Conservation (phyloP, 2,329 filamentous ascomycete species). For the Mycosphaerelloides madeirae region DNA sequence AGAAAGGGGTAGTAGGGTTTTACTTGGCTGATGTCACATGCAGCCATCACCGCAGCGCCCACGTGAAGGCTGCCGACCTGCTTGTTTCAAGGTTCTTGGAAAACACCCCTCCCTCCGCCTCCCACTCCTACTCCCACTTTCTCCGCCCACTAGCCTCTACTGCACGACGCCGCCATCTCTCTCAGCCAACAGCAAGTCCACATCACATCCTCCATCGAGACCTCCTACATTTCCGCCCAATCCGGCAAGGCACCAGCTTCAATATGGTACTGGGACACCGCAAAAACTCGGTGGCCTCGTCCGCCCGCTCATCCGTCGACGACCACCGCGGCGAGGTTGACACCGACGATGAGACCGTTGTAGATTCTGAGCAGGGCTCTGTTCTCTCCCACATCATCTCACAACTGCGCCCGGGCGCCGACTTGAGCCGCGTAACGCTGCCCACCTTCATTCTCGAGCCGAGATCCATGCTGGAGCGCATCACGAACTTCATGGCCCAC, state of each 20-base stretch:
- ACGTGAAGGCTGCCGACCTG: too few relatives aligned
- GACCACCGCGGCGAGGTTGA: conserved; percentile 37
- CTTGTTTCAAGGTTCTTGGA: neutral
- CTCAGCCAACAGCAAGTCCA: too few relatives aligned
- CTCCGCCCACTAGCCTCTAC: too few relatives aligned
- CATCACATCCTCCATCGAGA: too few relatives aligned
- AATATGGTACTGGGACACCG: conserved; percentile 48
- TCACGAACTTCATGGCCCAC: conserved; percentile 99
- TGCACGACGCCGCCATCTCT: too few relatives aligned
- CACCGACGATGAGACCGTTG: conserved; percentile 59
- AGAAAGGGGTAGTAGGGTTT: too few relatives aligned
- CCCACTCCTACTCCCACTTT: neutral
- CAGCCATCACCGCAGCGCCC: too few relatives aligned
- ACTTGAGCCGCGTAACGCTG: conserved; percentile 87
- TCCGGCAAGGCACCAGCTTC: too few relatives aligned
- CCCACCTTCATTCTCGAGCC: conserved; percentile 98
- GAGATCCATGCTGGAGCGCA: conserved; percentile 94
- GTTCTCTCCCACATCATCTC: conserved; percentile 97
- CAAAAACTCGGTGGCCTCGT: conserved; percentile 40
- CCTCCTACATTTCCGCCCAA: too few relatives aligned
- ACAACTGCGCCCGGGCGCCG: conserved; percentile 89
- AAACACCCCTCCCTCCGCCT: neutral
- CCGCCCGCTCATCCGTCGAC: conserved; percentile 41
- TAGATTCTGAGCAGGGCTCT: conserved; percentile 92
- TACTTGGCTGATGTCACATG: too few relatives aligned